Evolutionary conservation across 2,329 filamentous ascomycete species (phyloP).

Genomic region (Macroventuria anomochaeta): DNA sequence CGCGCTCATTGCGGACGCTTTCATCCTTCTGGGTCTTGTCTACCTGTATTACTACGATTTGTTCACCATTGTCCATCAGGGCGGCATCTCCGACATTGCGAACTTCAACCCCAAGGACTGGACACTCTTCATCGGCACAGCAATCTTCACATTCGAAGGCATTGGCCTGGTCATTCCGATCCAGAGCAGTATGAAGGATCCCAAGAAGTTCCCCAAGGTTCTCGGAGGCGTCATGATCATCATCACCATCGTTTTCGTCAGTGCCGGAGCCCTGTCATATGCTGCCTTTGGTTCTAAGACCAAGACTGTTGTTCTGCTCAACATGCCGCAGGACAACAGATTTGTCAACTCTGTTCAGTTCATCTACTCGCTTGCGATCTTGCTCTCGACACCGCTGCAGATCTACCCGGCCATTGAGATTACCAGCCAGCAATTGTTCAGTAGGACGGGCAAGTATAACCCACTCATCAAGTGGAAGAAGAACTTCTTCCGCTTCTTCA

Average conservation of each 20-base stretch:
- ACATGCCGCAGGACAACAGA: conserved; percentile 93
- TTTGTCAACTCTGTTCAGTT: conserved; percentile 96
- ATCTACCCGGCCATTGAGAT: conserved; percentile 98
- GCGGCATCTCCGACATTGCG: conserved; percentile 82
- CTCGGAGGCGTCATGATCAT: conserved; percentile 92
- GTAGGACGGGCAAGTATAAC: conserved; percentile 94
- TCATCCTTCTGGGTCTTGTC: conserved; percentile 89
- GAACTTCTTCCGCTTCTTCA: conserved; percentile 92
- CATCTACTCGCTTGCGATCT: conserved; percentile 95
- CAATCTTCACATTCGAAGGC: conserved; percentile 98
- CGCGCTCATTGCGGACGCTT: conserved; percentile 88
- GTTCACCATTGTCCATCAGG: conserved; percentile 74
- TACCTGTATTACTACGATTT: conserved; percentile 98
- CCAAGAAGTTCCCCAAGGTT: conserved; percentile 87
- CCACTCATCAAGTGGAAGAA: conserved; percentile 99
- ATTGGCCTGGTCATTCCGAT: conserved; percentile 98
- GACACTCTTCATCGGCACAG: conserved; percentile 98
- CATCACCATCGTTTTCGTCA: conserved; percentile 88
- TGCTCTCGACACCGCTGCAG: conserved; percentile 92
- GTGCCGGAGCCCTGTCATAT: conserved; percentile 92
- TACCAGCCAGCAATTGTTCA: conserved; percentile 92
- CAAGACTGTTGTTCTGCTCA: conserved; percentile 94
- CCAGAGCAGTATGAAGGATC: conserved; percentile 94
- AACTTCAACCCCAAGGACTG: conserved; percentile 90
- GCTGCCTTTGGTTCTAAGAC: conserved; percentile 94